Evolutionary conservation across 2,329 filamentous ascomycete species (phyloP).

Genomic region (Alternaria atra): DNA sequence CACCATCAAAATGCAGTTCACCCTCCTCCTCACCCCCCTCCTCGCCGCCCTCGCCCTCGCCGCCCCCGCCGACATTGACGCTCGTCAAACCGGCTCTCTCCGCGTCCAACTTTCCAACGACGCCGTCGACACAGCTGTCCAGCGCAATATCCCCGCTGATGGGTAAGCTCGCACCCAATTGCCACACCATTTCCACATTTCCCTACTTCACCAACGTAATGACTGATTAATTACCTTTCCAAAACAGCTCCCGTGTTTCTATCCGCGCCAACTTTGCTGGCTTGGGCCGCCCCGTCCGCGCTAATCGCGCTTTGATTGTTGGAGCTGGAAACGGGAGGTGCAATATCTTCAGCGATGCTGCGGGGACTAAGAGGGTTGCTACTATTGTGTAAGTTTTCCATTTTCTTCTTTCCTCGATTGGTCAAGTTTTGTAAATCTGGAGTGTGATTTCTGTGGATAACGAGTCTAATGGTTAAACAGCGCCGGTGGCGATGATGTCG

Average conservation of each 20-base stretch:
- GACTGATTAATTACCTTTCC: too few relatives aligned
- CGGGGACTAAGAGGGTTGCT: not conserved
- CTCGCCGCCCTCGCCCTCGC: conserved; percentile 19
- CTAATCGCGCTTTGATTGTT: not conserved
- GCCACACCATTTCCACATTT: not conserved
- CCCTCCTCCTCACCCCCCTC: conserved; percentile 23
- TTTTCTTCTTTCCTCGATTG: not conserved
- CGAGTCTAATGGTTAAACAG: not conserved
- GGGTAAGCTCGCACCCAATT: not conserved
- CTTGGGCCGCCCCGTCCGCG: not conserved
- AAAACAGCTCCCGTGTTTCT: not conserved
- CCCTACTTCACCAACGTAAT: too few relatives aligned
- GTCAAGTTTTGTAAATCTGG: not conserved
- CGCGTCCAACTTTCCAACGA: conserved; percentile 27
- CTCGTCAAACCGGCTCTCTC: conserved; percentile 8
- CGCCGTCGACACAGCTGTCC: conserved; percentile 20
- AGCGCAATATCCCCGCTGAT: conserved; percentile 20
- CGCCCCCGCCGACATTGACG: conserved; percentile 6
- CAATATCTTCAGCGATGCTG: not conserved
- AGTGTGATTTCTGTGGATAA: too few relatives aligned
- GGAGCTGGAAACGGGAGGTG: not conserved
- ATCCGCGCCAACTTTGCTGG: not conserved
- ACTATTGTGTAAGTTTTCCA: not conserved
- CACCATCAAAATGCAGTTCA: conserved; percentile 16
- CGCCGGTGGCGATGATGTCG: not conserved